phyloP scores from a whole-genome alignment of 805 yeast species.

The Lipomyces yamanashiensis region DNA sequence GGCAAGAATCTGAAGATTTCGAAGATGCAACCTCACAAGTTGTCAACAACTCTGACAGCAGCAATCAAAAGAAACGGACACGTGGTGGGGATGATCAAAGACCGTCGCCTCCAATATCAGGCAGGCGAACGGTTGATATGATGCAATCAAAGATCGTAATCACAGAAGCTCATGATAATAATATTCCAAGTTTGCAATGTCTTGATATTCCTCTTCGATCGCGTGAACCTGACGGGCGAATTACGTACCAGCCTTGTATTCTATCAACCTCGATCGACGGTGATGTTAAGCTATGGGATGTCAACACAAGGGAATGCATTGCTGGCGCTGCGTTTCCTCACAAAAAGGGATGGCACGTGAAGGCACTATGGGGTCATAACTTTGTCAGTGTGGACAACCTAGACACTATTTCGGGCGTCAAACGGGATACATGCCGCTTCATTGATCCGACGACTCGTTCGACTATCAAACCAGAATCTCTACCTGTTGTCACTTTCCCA shows the following conservation, averaged over 20 bases:
- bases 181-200: conserved; percentile 28
- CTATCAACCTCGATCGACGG: conserved; percentile 39
- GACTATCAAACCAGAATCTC: background rate
- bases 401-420: conserved; percentile 14
- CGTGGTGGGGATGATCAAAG: conserved; percentile 2
- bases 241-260: conserved; percentile 18
- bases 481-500: conserved; percentile 19
- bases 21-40: background rate
- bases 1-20: conserved; percentile 7
- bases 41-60: background rate
- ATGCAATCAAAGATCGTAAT: conserved; percentile 11
- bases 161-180: conserved; percentile 29
- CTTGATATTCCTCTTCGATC: conserved; percentile 20
- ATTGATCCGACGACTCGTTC: background rate
- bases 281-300: conserved; percentile 45
- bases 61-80: background rate
- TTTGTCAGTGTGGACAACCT: conserved; percentile 8
- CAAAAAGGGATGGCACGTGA: conserved; percentile 30
- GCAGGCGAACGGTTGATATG: conserved; percentile 10
- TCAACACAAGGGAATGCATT: conserved; percentile 36
- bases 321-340: conserved; percentile 17
- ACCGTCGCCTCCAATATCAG: conserved; percentile 5
- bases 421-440: background rate
- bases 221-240: background rate
- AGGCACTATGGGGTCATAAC: conserved; percentile 18